Evolutionary conservation across 1,139 yeast genomes (phyloP).

Genomic region (Suhomyces kunorum): DNA sequence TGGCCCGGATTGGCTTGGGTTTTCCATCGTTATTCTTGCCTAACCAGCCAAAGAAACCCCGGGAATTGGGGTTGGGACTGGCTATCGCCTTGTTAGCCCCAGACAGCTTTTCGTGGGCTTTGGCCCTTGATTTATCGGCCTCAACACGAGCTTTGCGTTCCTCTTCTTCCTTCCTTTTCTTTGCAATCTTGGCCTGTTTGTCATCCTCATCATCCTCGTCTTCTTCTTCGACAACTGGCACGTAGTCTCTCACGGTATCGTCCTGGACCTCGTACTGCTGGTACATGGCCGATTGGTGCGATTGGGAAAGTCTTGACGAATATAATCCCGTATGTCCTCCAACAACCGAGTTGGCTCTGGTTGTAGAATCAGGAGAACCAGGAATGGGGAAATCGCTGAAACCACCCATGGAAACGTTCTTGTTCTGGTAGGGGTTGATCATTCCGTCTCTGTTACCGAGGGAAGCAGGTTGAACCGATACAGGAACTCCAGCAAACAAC

Average conservation of each 20-base stretch:
- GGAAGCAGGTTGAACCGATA: slow-evolving; percentile 1
- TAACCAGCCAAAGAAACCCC: slow-evolving; percentile 55
- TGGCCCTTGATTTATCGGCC: slow-evolving; percentile 20
- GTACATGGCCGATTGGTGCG: slow-evolving; percentile 48
- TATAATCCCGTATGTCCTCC: slow-evolving; percentile 38
- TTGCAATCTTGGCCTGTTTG: slow-evolving; percentile 15
- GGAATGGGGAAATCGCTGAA: slow-evolving; percentile 50
- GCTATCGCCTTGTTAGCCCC: slow-evolving; percentile 14
- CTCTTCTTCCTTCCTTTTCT: slow-evolving; percentile 17
- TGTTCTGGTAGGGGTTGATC: slow-evolving; percentile 32
- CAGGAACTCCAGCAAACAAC: neutral
- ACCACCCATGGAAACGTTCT: slow-evolving; percentile 27
- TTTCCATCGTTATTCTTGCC: slow-evolving; percentile 55
- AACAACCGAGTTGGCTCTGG: slow-evolving; percentile 48
- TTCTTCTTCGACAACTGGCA: slow-evolving; percentile 48
- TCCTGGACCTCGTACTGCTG: slow-evolving; percentile 51
- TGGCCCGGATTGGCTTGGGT: slow-evolving; percentile 78
- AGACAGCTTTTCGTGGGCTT: slow-evolving; percentile 8
- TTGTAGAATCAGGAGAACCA: slow-evolving; percentile 49
- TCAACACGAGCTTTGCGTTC: slow-evolving; percentile 17
- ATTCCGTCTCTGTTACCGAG: slow-evolving; percentile 19
- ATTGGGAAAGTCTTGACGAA: slow-evolving; percentile 46
- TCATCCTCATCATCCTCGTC: slow-evolving; percentile 42
- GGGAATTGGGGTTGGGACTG: slow-evolving; percentile 7
- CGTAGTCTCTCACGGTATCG: slow-evolving; percentile 48